A percentile compares a stretch with the other conserved stretches of the same genome.
Conservation (phyloP, 805 yeast species). For the Cephaloascus fragrans region DNA sequence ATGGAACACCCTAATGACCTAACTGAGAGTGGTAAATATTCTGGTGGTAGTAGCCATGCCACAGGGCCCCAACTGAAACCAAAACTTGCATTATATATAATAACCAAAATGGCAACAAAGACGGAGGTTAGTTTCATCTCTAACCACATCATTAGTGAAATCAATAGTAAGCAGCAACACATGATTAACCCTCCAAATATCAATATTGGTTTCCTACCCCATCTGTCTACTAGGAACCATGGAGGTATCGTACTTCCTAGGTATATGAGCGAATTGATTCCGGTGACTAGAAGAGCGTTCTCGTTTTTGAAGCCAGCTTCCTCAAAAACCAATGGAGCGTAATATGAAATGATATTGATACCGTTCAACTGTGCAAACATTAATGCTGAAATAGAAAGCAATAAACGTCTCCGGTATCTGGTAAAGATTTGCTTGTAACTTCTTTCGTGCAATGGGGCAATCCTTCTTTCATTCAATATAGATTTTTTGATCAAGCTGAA, state of each 20-base stretch:
- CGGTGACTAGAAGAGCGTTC: conserved; percentile 33
- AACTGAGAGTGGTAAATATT: conserved; percentile 30
- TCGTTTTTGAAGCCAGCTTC: conserved; percentile 33
- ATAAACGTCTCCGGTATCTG: conserved; percentile 29
- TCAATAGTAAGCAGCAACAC: conserved; percentile 23
- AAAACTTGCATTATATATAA: conserved; percentile 30
- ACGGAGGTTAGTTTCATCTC: conserved; percentile 22
- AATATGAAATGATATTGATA: conserved; percentile 47
- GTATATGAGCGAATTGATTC: conserved; percentile 28
- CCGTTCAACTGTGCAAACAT: conserved; percentile 42
- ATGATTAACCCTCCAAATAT: conserved; percentile 28
- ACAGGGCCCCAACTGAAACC: conserved; percentile 39
- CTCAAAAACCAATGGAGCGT: conserved; percentile 47
- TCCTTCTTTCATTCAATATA: conserved; percentile 25
- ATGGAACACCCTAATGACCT: conserved; percentile 33
- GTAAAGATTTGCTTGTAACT: conserved; percentile 31
- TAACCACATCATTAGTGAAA: conserved; percentile 23
- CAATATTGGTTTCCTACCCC: conserved; percentile 36
- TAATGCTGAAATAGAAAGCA: conserved; percentile 16
- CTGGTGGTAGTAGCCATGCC: conserved; percentile 34
- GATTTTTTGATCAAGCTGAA: conserved; percentile 37
- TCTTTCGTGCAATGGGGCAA: conserved; percentile 27
- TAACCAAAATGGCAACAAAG: conserved; percentile 28
- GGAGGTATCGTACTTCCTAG: conserved; percentile 30
- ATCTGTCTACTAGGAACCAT: conserved; percentile 33